Evolutionary conservation across 1,139 yeast genomes (phyloP).

Genomic region (Candida albicans): DNA sequence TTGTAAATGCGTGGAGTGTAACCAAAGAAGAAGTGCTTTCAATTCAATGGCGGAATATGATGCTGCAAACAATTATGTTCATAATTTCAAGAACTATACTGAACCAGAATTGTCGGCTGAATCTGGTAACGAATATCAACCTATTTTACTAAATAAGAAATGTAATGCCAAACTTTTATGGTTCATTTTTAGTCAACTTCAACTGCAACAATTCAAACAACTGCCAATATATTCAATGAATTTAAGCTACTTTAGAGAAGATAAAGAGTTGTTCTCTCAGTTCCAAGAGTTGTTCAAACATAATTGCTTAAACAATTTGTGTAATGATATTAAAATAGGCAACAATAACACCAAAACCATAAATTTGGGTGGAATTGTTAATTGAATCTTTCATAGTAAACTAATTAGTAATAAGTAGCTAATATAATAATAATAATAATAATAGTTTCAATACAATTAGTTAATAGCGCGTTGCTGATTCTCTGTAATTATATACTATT

Average conservation of each 20-base stretch:
- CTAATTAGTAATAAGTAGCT: too few species aligned
- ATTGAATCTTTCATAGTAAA: background rate
- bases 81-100: constrained; percentile 12
- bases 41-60: constrained; percentile 13
- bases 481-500: too few species aligned
- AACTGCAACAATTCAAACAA: constrained; percentile 12
- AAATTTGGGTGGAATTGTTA: constrained; percentile 3
- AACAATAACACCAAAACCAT: background rate
- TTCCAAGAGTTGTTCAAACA: constrained; percentile 15
- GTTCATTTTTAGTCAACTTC: constrained; percentile 10
- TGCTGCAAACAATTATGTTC: constrained; percentile 13
- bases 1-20: constrained; percentile 13
- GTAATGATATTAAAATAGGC: background rate
- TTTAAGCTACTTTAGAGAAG: constrained; percentile 6
- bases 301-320: constrained; percentile 9
- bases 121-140: background rate
- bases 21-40: constrained; percentile 6
- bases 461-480: too few species aligned
- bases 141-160: constrained; percentile 10
- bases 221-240: constrained; percentile 12
- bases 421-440: too few species aligned
- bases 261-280: constrained; percentile 6
- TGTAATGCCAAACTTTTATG: constrained; percentile 12
- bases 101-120: background rate
- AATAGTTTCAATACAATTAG: too few species aligned